Evolutionary conservation across 257 asterid genomes (phyloP).

Genomic region (Schizonepeta tenuifolia): DNA sequence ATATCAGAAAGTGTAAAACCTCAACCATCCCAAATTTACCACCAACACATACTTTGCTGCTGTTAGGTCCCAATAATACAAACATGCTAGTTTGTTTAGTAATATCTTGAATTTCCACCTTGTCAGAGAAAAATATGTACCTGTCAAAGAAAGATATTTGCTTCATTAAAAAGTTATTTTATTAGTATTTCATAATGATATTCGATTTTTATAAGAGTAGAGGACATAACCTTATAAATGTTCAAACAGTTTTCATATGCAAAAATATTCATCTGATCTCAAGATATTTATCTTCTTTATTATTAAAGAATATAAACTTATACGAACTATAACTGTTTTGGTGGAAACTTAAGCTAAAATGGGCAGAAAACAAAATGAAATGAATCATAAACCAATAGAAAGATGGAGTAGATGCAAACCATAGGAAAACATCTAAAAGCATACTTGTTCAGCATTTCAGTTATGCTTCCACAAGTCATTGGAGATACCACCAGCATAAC

Average conservation of each 20-base stretch:
- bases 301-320: too few relatives aligned
- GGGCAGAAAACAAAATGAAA: constrained; percentile 18
- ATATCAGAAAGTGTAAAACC: constrained; percentile 26
- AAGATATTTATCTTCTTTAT: too few relatives aligned
- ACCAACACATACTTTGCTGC: constrained; percentile 58
- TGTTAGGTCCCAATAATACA: constrained; percentile 78
- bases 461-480: constrained; percentile 64
- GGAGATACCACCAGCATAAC: constrained; percentile 84
- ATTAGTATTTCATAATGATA: too few relatives aligned
- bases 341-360: constrained; percentile 22
- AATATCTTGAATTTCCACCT: constrained; percentile 89
- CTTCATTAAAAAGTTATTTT: constrained; percentile 8
- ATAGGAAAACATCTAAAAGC: constrained; percentile 36
- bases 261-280: too few relatives aligned
- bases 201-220: too few relatives aligned
- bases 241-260: too few relatives aligned
- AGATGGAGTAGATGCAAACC: constrained; percentile 12
- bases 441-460: constrained; percentile 81
- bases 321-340: constrained; percentile 3
- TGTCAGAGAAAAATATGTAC: constrained; percentile 93
- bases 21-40: constrained; percentile 22
- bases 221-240: too few relatives aligned
- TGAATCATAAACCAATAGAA: constrained; percentile 22
- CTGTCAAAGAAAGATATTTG: constrained; percentile 41
- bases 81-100: constrained; percentile 79